phyloP scores from a whole-genome alignment of 305 asterid genomes.

The Fraxinus angustifolia region DNA sequence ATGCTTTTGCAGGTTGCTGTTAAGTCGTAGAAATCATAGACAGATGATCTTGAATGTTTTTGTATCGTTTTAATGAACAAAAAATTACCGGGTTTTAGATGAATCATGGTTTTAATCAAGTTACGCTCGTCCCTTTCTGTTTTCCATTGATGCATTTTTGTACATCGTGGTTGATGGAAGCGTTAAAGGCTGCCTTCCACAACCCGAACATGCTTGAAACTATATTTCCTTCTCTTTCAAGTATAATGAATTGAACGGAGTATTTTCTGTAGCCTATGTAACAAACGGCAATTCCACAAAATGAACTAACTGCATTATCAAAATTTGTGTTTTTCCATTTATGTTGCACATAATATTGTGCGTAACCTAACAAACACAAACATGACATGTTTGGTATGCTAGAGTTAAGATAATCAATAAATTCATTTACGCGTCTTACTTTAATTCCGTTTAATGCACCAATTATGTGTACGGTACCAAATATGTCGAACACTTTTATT shows the following conservation, averaged over 20 bases:
- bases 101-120: neutral
- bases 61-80: neutral
- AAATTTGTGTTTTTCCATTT: neutral
- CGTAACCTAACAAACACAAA: neutral
- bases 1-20: slow-evolving; percentile 18
- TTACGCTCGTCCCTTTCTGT: neutral
- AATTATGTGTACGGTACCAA: neutral
- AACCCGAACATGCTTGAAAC: neutral
- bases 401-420: neutral
- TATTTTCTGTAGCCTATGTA: neutral
- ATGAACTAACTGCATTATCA: neutral
- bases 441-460: neutral
- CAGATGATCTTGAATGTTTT: neutral
- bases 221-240: neutral
- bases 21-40: slow-evolving; percentile 22
- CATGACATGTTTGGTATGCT: neutral
- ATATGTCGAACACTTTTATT: neutral
- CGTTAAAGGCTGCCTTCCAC: neutral
- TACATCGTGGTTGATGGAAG: neutral
- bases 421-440: neutral
- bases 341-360: neutral
- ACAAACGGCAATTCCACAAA: neutral
- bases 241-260: neutral
- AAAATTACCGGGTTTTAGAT: neutral
- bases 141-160: neutral